These are phyloP conservation scores for Aspergillus japonicus DNA, from an alignment of 2,329 filamentous ascomycete genomes.

Conservation along the genomic window DNA sequence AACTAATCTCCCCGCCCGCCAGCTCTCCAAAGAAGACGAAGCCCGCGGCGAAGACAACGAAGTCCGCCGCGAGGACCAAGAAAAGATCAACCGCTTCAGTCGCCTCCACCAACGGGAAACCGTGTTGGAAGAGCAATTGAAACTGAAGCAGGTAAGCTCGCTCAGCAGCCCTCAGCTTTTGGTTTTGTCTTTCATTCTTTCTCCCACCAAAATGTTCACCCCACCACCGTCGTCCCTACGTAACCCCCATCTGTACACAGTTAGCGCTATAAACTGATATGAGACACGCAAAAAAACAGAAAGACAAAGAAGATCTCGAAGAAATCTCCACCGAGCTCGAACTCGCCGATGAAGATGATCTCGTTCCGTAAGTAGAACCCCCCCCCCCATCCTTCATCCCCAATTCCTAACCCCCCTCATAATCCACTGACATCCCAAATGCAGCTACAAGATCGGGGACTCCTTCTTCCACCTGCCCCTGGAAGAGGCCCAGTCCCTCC, in stretches of 20 bases:
- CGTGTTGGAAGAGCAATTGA: constrained; percentile 74
- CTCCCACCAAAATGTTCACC: background rate
- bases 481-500: constrained; percentile 80
- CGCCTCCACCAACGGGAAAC: constrained; percentile 85
- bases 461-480: constrained; percentile 87
- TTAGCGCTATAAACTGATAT: too few relatives aligned
- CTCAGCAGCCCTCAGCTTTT: background rate
- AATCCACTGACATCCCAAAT: constrained; percentile 7
- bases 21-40: constrained; percentile 96
- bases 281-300: constrained; percentile 53
- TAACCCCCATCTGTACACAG: too few relatives aligned
- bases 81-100: constrained; percentile 98
- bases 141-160: constrained; percentile 64
- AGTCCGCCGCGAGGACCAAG: constrained; percentile 93
- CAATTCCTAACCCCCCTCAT: background rate
- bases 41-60: constrained; percentile 77
- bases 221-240: background rate
- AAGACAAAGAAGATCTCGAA: constrained; percentile 97
- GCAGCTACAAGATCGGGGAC: constrained; percentile 93
- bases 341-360: constrained; percentile 90
- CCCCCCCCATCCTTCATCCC: background rate
- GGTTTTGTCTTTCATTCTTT: background rate
- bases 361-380: constrained; percentile 70
- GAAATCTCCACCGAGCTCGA: constrained; percentile 90
- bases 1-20: constrained; percentile 1